Percentiles rank a stretch among this genome's conserved stretches.
These are phyloP conservation scores for Saraca asoca DNA, from an alignment of 331 rosid genomes.

Conservation along the genomic window DNA sequence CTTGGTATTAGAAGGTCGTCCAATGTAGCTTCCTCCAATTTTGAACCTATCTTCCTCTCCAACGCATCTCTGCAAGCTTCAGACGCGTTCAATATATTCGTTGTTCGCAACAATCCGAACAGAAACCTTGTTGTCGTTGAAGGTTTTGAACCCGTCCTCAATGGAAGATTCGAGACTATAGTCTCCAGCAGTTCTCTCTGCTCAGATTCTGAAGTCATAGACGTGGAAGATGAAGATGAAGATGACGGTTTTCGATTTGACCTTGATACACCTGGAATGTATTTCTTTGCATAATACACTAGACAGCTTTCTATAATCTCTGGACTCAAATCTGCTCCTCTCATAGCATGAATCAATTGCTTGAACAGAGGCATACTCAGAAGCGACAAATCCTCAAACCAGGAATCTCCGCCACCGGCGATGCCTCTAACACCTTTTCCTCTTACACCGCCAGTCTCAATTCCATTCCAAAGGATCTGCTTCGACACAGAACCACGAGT, in stretches of 20 bases:
- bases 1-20: conserved; percentile 93
- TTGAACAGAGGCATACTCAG: conserved; percentile 70
- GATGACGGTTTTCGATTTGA: conserved; percentile 54
- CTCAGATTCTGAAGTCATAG: conserved; percentile 54
- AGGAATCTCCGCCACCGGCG: conserved; percentile 46
- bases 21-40: conserved; percentile 80
- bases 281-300: conserved; percentile 74
- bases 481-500: conserved; percentile 44
- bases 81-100: conserved; percentile 73
- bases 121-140: conserved; percentile 65
- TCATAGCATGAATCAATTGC: conserved; percentile 65
- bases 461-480: conserved; percentile 69
- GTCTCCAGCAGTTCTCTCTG: conserved; percentile 83
- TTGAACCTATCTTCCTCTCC: conserved; percentile 88
- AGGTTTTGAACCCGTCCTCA: conserved; percentile 53
- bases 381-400: conserved; percentile 77
- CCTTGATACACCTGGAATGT: conserved; percentile 84
- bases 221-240: conserved; percentile 33
- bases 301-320: conserved; percentile 80
- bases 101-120: conserved; percentile 73
- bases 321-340: conserved; percentile 47
- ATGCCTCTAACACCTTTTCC: conserved; percentile 48
- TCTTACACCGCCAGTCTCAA: conserved; percentile 51
- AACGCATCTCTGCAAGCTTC: conserved; percentile 59
- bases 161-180: conserved; percentile 66